Base-by-base conservation (phyloP, 2,329 filamentous ascomycete genomes). In the Cryphonectria radicalis region DNA sequence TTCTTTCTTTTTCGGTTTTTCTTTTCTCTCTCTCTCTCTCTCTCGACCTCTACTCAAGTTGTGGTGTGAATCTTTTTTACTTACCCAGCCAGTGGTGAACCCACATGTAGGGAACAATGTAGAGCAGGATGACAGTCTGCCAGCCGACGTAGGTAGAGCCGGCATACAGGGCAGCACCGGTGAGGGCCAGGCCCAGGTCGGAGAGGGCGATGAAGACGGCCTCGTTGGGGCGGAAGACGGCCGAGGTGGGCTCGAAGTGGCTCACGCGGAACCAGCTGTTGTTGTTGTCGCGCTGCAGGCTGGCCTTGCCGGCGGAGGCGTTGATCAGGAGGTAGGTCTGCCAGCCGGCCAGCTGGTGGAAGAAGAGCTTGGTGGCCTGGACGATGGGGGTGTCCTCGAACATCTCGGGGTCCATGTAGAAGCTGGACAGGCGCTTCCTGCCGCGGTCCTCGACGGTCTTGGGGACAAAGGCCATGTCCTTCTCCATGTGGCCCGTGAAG, bases 81-180 rank as follows among this genome's bases (percentile, higher is more conserved):
- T 76, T 81, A 89, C 87, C 85, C 68, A 92, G 84, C 90, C 90
- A 92, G 83, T 92, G 88, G 82, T 92, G 89, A 46, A 91, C 86
- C 90, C 90, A 92, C 72, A 91, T 77, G 79, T 91, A 93, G 22
- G 91, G 90, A 50, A 91, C 83, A 40, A 84, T 82, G 78, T 92
- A 92, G 22, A 91, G 81, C 63, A 90, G 81, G 69, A 87, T 81
- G 22, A 90, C 84, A 60, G 86, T 90, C 76, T 84, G 85, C 74
- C 81, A 83, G 53, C 88, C 89, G n/a, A 90, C 82, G 40, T 84
- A 79, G 75, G 85, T 83, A 13, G 85, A 82, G 35, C 83, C 84
- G 70, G 83, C 81, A 78, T 87, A 89, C 60, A 92, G 81, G 13
- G 80, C 83, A 10, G 80, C 82, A 46, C 80, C 79, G 76, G 86